These are phyloP conservation scores for Heliamphora pulchella DNA, from an alignment of 179 eudicot species.

Conservation along the genomic window DNA sequence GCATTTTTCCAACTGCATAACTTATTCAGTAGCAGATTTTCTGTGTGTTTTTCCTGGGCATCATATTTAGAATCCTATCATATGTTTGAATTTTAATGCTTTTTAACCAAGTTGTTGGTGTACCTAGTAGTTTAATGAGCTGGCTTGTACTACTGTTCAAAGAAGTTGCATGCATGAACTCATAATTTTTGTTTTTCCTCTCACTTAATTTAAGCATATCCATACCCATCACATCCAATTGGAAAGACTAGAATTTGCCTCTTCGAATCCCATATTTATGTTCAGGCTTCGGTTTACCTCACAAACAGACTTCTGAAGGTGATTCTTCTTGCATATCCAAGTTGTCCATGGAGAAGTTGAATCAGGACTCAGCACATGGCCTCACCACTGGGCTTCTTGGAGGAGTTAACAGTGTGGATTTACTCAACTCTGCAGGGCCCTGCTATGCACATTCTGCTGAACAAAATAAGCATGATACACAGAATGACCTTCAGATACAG, in stretches of 20 bases:
- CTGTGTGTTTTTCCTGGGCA: no score
- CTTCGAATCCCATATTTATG: neutral
- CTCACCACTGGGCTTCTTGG: constrained; percentile 14
- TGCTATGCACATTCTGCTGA: constrained; percentile 19
- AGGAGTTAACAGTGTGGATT: constrained; percentile 19
- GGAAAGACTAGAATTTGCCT: neutral
- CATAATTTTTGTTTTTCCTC: no score
- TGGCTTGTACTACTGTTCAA: no score
- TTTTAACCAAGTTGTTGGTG: neutral
- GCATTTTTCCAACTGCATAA: neutral
- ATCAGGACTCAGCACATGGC: constrained; percentile 18
- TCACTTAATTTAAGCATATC: neutral
- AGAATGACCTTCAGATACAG: constrained; percentile 27
- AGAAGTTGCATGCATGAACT: no score
- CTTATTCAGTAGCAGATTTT: neutral
- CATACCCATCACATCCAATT: neutral
- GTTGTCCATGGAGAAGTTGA: constrained; percentile 28
- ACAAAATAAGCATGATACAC: constrained; percentile 19
- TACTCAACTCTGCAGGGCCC: constrained; percentile 20
- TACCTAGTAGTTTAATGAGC: neutral
- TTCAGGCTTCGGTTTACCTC: constrained; percentile 1
- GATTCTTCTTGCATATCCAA: constrained; percentile 17
- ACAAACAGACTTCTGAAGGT: constrained; percentile 27
- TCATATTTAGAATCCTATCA: neutral
- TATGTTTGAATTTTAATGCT: neutral